Evolutionary conservation across 306 rosid species (phyloP).

Genomic region (Coriaria nepalensis): DNA sequence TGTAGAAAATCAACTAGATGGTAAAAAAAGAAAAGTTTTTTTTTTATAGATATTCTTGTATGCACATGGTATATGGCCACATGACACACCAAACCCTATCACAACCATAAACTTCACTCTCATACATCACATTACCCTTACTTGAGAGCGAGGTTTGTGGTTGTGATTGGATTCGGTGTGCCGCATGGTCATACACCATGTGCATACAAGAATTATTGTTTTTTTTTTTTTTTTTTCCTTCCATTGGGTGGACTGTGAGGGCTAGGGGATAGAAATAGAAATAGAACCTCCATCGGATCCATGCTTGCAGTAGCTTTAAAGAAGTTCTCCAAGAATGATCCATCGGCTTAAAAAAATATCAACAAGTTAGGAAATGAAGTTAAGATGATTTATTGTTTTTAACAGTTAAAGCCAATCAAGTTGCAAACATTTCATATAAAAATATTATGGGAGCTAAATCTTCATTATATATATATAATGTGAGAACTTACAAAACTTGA

Average conservation of each 20-base stretch:
- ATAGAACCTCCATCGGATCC: conserved; percentile 68
- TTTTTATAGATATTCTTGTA: no score
- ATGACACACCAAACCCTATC: no score
- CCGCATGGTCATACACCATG: no score
- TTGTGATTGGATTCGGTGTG: no score
- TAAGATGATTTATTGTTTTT: no score
- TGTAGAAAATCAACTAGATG: conserved; percentile 1
- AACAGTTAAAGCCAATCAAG: no score
- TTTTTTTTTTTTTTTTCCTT: neutral
- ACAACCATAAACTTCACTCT: no score
- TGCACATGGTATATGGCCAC: no score
- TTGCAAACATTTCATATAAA: no score
- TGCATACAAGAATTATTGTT: neutral
- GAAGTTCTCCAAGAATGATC: conserved; percentile 70
- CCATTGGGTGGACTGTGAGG: neutral
- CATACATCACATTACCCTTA: no score
- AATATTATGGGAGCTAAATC: no score
- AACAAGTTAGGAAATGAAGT: conserved; percentile 5
- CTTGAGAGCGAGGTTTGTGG: no score
- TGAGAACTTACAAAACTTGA: conserved; percentile 51
- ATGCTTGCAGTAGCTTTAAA: conserved; percentile 62
- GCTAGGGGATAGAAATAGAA: conserved; percentile 4
- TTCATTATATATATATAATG: neutral
- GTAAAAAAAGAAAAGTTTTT: conserved; percentile 3
- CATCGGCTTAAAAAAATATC: conserved; percentile 40